Evolutionary conservation across 2,329 filamentous ascomycete species (phyloP), one percentile per base, ranked within the genome.

Genomic region (Ophiocordyceps polyrhachis-furcata): DNA sequence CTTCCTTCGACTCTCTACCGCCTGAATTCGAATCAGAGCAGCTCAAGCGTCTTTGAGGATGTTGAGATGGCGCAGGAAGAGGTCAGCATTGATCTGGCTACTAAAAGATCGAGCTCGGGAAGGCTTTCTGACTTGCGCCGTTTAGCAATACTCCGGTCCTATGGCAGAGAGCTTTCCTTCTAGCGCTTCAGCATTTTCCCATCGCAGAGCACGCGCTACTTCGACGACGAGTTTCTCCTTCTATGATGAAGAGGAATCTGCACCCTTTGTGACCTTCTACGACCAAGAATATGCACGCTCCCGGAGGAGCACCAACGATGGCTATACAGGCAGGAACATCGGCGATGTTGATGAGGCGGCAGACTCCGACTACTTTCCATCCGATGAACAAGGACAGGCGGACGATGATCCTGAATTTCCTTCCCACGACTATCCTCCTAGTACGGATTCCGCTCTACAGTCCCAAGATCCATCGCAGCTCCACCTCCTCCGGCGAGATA

Each of bases 41-140:
- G 72, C 62, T 70, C 79, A 32, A 93, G 85, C 62, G 80, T 95
- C 53, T 81, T 94, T 53, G 86, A 86, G 52, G 86, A 94, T 62
- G 88, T 96, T n/a, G 89, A 95, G 60, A 96, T 98, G 91, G 89
- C 91, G 19, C 86, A 93, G 44, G 85, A 94, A 59, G 89, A 96
- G 74, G 84, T 91, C 55, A 47, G 51, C 43, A 3, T 19, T 15
- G 19, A 14, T 5, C 13, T 9, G 25, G 15, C 7, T n/a, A 15
- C 13, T 11, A n/a, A 2, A 15, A 6, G 31, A 35, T n/a, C 4
- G n/a, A 15, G 31, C 5, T 2, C 41, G 17, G 6, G 15, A 28
- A 35, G n/a, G 1, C n/a, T 21, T 29, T 25, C 41, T 40, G 21
- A 32, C 29, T 20, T n/a, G n/a, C n/a, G 14, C 14, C 4, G 5